These are phyloP conservation scores for Solanum chilense DNA, from an alignment of 257 asterid genomes.

Conservation along the genomic window DNA sequence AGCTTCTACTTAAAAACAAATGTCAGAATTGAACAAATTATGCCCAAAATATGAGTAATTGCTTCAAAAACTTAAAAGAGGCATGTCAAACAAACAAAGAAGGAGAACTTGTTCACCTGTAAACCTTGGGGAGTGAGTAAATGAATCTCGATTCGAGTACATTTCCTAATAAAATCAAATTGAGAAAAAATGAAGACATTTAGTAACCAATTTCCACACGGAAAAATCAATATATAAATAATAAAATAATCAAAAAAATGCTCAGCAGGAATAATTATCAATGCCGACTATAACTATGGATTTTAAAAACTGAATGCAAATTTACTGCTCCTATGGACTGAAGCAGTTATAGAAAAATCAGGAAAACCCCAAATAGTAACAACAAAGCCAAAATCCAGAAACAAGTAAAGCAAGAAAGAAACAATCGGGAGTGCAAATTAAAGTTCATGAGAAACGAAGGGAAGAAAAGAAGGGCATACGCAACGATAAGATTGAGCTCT, in stretches of 20 bases:
- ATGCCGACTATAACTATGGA: neutral
- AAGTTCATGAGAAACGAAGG: neutral
- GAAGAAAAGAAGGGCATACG: slow-evolving; percentile 16
- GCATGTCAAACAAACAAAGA: neutral
- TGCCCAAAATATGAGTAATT: neutral
- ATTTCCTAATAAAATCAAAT: slow-evolving; percentile 51
- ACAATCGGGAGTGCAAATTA: neutral
- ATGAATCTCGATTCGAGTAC: slow-evolving; percentile 90
- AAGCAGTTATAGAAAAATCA: neutral
- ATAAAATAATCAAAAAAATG: neutral
- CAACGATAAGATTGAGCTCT: slow-evolving; percentile 86
- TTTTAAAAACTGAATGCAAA: neutral
- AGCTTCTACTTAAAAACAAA: neutral
- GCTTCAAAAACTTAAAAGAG: neutral
- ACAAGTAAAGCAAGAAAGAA: neutral
- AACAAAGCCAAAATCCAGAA: neutral
- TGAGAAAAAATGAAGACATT: neutral
- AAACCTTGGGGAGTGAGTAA: slow-evolving; percentile 77
- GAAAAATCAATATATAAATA: neutral
- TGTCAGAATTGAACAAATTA: neutral
- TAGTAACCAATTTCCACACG: neutral
- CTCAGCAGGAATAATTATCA: neutral
- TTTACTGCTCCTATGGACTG: neutral
- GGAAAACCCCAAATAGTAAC: neutral
- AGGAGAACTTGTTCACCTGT: slow-evolving; percentile 40